Conservation (phyloP, 116 monocot species). For the Dioscorea cayenensis region DNA sequence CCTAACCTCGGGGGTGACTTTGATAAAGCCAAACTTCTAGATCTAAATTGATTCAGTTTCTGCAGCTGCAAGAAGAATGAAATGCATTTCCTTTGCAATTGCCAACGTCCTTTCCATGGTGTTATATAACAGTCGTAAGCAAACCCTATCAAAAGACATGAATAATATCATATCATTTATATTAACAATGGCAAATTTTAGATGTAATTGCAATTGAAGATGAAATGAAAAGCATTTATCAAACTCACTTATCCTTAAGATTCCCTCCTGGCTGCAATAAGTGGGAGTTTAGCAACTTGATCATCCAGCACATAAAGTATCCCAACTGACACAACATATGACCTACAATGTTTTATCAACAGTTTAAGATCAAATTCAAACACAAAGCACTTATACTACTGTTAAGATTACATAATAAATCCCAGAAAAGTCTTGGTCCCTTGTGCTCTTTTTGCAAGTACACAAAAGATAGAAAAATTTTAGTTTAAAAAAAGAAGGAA, state of each 20-base stretch:
- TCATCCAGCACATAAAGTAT: slow-evolving; percentile 72
- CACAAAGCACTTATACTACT: slow-evolving; percentile 2
- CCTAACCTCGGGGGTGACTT: not conserved
- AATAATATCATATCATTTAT: too few species aligned
- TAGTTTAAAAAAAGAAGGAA: too few species aligned
- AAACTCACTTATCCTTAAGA: slow-evolving; percentile 48
- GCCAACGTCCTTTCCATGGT: slow-evolving; percentile 29
- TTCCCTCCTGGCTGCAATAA: slow-evolving; percentile 76
- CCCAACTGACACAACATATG: slow-evolving; percentile 71
- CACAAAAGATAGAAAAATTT: not conserved
- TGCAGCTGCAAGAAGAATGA: slow-evolving; percentile 32
- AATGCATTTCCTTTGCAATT: slow-evolving; percentile 29
- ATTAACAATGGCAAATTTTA: too few species aligned
- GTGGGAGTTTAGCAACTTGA: slow-evolving; percentile 77
- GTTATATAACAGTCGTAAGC: slow-evolving; percentile 25
- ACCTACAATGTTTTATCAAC: slow-evolving; percentile 27
- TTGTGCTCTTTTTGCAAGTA: slow-evolving; percentile 37
- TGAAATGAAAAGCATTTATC: not conserved
- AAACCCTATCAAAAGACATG: slow-evolving; percentile 20
- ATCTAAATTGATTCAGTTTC: slow-evolving; percentile 45
- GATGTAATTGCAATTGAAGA: too few species aligned
- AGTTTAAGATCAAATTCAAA: not conserved
- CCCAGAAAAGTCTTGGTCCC: slow-evolving; percentile 70
- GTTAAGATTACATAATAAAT: slow-evolving; percentile 64
- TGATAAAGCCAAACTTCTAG: slow-evolving; percentile 31